A percentile compares a stretch with the other conserved stretches of the same genome.
These are phyloP conservation scores for Suillus paluster DNA, from an alignment of 768 basidiomycete genomes.

Conservation along the genomic window DNA sequence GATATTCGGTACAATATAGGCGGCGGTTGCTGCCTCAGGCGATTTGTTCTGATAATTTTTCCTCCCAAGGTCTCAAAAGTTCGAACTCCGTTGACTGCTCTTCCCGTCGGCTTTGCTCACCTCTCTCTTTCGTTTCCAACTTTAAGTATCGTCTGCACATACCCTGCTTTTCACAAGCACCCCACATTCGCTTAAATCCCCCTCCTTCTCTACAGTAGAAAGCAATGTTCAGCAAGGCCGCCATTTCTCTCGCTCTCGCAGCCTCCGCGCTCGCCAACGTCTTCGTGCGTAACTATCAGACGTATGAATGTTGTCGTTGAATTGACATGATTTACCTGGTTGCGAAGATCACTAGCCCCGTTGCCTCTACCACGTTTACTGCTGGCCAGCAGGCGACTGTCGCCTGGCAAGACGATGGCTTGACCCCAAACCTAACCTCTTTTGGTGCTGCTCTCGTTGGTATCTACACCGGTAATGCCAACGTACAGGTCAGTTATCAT, in stretches of 20 bases:
- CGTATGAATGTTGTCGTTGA: neutral
- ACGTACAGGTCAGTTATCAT: conserved; percentile 54
- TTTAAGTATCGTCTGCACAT: neutral
- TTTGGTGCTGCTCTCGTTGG: conserved; percentile 58
- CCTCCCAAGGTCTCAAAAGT: conserved; percentile 13
- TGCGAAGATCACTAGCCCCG: conserved; percentile 61
- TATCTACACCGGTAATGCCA: conserved; percentile 66
- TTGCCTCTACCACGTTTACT: conserved; percentile 46
- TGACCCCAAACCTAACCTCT: conserved; percentile 47
- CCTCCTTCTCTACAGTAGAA: conserved; percentile 17
- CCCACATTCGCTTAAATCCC: conserved; percentile 28
- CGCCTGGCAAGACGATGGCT: conserved; percentile 62
- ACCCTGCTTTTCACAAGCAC: conserved; percentile 15
- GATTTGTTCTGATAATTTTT: neutral
- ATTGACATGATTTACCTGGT: conserved; percentile 4
- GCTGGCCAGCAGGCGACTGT: conserved; percentile 56
- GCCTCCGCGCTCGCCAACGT: conserved; percentile 59
- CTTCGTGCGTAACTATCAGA: conserved; percentile 47
- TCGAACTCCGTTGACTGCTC: conserved; percentile 37
- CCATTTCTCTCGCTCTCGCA: conserved; percentile 55
- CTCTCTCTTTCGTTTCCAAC: conserved; percentile 4
- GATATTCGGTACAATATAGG: neutral
- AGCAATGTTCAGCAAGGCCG: conserved; percentile 55
- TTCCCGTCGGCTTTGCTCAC: conserved; percentile 1
- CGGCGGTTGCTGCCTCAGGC: neutral